Base-by-base conservation (phyloP, 2,329 filamentous ascomycete genomes). In the Xylaria sp. region DNA sequence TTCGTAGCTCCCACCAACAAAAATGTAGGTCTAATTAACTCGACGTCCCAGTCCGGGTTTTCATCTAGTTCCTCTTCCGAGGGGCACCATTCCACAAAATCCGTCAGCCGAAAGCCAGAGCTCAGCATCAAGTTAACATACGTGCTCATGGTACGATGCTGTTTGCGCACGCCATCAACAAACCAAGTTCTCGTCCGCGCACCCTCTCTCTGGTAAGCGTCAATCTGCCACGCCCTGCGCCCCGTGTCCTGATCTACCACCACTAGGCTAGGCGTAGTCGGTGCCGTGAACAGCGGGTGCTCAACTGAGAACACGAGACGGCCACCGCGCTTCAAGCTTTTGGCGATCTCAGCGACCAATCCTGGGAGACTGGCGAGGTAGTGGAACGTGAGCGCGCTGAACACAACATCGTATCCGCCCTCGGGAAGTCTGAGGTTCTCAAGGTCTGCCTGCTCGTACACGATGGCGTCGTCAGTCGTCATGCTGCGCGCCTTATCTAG, bases 281-380 rank as follows among this genome's bases (percentile, higher is more conserved):
- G 82, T 5, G 82, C 80, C n/a, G 82, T 84, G 68, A 78, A 80
- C 58, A 85, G 79, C 0, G 84, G 83, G 66, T 86, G 84, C 72
- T 85, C 84, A 48, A 84, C 79, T 0, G 82, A 82, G 71, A 84
- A 85, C 9, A 84, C 80, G 27, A 84, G 74, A 6, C 70, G 69
- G 2, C 80, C 80, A 42, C 77, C 73, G 37, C 48, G 37, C n/a
- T 61, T 66, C 57, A 66, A 47, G 32, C 63, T 67, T 32, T 29
- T 64, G 6, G 54, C 54, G 10, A 83, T 75, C 66, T 80, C 71
- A 2, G 58, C 58, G 23, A 82, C 73, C 10, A 84, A 72, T 23
- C 69, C 60, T 5, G 64, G 64, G 6, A 83, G 71, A 66, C 80
- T 75, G 42, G 72, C 73, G 13, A 83, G 72, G 67, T 83, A 84